Evolutionary conservation across 345 rosid genomes (phyloP), one percentile per base, ranked within the genome.

Genomic region (Syzygium oleosum): DNA sequence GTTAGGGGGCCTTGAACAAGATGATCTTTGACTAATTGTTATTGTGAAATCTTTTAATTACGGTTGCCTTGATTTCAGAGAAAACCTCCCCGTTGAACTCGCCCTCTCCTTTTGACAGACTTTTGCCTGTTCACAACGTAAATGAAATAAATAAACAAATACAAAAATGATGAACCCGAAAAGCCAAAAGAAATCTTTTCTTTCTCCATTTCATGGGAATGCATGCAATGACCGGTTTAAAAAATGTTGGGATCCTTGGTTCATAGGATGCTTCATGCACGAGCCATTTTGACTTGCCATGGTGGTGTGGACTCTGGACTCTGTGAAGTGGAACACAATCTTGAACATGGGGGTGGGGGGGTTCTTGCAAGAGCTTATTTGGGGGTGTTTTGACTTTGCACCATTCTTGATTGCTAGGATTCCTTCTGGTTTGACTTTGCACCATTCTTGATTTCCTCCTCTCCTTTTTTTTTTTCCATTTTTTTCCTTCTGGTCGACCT

Each of bases 21-120:
- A 84, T 78, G 84, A 90, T 56, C 38, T 87, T 89, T 91, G 90
- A 93, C 93, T 55, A 7, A 9, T 41, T 90, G 93, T 93, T 89
- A 89, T 84, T 61, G 84, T 25, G 87, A 80, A 52, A 59, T 34
- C 87, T 54, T 61, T 85, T 43, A 43, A 89, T 52, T 90, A 55
- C 31, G 77, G 63, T 87, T 86, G 88, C 95, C 92, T 91, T 91
- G 93, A 91, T 94, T 92, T 94, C 95, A 92, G 93, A 90, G 85
- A 65, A 65, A 43, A 52, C 84, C 86, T 9, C 52, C 17, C 84
- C 53, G 34, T n/a, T 46, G 61, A 53, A 34, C 41, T 68, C 85
- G 52, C 73, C 23, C 17, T 51, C 58, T 87, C 46, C 17, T 79
- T 43, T 52, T 54, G 41, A 84, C 38, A 15, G 15, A 15, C 3